Conservation (phyloP, 768 basidiomycete species). For the Suillus weaverae region DNA sequence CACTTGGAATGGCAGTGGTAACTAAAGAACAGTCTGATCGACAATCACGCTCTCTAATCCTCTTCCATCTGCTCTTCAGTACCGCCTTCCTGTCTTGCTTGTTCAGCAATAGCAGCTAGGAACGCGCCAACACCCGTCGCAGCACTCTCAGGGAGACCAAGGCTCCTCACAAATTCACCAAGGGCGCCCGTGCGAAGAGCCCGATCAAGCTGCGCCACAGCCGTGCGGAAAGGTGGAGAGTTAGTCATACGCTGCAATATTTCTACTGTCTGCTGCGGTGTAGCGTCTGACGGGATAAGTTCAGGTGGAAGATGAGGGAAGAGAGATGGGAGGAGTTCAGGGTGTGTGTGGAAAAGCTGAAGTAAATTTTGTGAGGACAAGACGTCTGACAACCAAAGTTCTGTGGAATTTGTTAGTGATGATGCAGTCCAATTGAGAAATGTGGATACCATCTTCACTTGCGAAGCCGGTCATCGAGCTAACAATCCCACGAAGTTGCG, state of each 20-base stretch:
- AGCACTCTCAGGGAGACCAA: slow-evolving; percentile 85
- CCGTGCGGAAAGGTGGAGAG: slow-evolving; percentile 80
- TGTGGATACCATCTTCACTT: slow-evolving; percentile 11
- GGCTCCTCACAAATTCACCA: slow-evolving; percentile 67
- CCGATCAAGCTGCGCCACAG: slow-evolving; percentile 79
- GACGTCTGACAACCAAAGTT: slow-evolving; percentile 72
- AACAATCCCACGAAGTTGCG: slow-evolving; percentile 57
- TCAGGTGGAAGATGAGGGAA: slow-evolving; percentile 84
- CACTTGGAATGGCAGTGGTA: background rate
- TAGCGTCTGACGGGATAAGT: slow-evolving; percentile 63
- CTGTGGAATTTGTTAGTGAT: slow-evolving; percentile 8
- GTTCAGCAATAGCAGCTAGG: slow-evolving; percentile 75
- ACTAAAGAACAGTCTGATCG: background rate
- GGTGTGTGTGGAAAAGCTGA: slow-evolving; percentile 70
- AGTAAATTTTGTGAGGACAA: slow-evolving; percentile 71
- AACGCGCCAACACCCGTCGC: slow-evolving; percentile 78
- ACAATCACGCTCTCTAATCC: slow-evolving; percentile 42
- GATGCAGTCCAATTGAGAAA: slow-evolving; percentile 2
- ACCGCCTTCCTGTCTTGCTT: slow-evolving; percentile 49
- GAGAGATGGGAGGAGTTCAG: slow-evolving; percentile 64
- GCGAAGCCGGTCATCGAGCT: slow-evolving; percentile 42
- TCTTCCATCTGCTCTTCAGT: slow-evolving; percentile 75
- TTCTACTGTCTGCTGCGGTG: slow-evolving; percentile 38
- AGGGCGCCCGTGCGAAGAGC: slow-evolving; percentile 81
- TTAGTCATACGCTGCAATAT: slow-evolving; percentile 73